Conservation (phyloP, 208 protist genomes). For the Acanthamoeba lenticulata region DNA sequence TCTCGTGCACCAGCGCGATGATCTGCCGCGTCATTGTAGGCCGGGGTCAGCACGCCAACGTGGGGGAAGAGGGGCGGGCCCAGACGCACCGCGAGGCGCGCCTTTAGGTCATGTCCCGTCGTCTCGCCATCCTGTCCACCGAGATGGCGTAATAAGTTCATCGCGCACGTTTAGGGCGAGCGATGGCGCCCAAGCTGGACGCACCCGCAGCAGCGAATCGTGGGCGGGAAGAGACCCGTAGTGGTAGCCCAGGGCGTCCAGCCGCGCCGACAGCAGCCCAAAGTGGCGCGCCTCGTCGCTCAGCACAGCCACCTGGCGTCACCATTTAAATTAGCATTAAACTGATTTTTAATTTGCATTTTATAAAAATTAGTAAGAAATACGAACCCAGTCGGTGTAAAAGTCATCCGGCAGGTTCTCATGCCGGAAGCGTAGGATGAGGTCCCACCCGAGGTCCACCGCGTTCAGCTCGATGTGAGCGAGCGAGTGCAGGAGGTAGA, state of each 20-base stretch:
- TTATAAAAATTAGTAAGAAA: too few species aligned
- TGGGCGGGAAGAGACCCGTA: constrained; percentile 53
- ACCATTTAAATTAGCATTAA: too few species aligned
- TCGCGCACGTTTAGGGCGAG: not conserved
- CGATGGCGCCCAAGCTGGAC: not conserved
- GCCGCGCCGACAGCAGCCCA: not conserved
- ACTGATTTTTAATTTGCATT: too few species aligned
- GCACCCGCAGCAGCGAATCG: constrained; percentile 32
- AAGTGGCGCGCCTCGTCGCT: constrained; percentile 58
- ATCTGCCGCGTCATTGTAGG: not conserved
- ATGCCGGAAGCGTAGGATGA: constrained; percentile 25
- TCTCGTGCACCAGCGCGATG: constrained; percentile 38
- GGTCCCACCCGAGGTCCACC: constrained; percentile 58
- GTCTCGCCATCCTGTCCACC: constrained; percentile 30
- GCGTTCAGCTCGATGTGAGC: constrained; percentile 64
- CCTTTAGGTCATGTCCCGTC: constrained; percentile 46
- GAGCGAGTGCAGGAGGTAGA: constrained; percentile 41
- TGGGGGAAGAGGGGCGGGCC: not conserved
- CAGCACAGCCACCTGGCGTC: constrained; percentile 10
- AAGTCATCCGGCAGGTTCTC: constrained; percentile 52
- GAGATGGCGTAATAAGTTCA: not conserved
- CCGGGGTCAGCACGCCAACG: too few species aligned
- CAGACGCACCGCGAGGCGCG: constrained; percentile 26
- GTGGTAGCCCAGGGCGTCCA: not conserved
- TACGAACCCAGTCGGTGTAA: constrained; percentile 65